Evolutionary conservation across 2,329 filamentous ascomycete genomes (phyloP), one percentile per base, ranked within the genome.

Genomic region (Botrytis hyacinthi): DNA sequence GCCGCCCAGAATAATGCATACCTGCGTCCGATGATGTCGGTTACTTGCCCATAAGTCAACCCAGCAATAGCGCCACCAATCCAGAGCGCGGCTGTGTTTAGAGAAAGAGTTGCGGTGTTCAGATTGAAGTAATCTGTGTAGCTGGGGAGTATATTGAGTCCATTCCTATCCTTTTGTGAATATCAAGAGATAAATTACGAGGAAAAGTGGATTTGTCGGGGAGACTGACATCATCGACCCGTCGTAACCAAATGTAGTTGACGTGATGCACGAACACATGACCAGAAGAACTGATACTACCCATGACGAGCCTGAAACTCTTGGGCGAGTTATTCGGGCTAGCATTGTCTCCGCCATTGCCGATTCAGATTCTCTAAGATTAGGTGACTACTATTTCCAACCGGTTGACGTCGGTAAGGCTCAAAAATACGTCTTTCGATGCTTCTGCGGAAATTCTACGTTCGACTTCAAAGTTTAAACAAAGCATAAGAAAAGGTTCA

Each of bases 121-220:
- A 89, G 84, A 9, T 83, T 76, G 80, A 90, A 89, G 78, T 89
- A 89, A 59, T 87, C 83, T 0, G 83, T 84, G 78, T 89, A 90
- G 0, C 84, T 85, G 0, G 87, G 87, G 18, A 90, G 79, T 73
- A 90, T 89, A 73, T 88, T 87, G 32, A 90, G 82, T 0, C 85
- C 86, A 74, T 89, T 89, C 71, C 71, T 70, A 37, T 42, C 4
- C 35, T 18, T 26, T 42, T 20, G 35, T 59, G 37, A 62, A 22
- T 42, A 62, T 62, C 26, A 29, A 26, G 14, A 12, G 3, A n/a
- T 54, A 26, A 16, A 4, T 16, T n/a, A 54, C 12, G 48, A 5
- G 12, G 4, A 7, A 3, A n/a, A 14, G 48, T n/a, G 26, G 5
- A 54, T 54, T 54, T n/a, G 2, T 29, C 3, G 42, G 29, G 14